Base-by-base conservation (phyloP, 768 basidiomycete species). In the Panaeolus cyanescens region DNA sequence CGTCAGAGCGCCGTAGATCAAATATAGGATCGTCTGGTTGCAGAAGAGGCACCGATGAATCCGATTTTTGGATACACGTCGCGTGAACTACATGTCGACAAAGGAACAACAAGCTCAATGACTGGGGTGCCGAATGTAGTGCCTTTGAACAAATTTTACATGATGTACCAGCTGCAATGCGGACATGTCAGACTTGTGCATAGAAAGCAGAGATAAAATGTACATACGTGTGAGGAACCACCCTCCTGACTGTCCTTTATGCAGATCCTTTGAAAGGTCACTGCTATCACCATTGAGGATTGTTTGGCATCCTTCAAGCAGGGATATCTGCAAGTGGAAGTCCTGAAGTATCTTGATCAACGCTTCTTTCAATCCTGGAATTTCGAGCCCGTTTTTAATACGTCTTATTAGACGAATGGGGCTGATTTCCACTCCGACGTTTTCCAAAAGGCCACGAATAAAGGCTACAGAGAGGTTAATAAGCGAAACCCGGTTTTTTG, bases 341-440 rank as follows among this genome's bases (percentile, higher is more conserved):
- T 97, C 96, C 64, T 96, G 95, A 55, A 99, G 76, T 58, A 99
- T 98, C 83, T 97, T 99, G 78, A 99, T 93, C 32, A 99, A 76
- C 4, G 96, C 95, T 55, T 90, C 88, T 71, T 97, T 96, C 61
- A 99, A 81, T 1, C 96, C 96, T 0, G 95, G 95, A 50, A 99
- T 98, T 74, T 99, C 95, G 3, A 99, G 81, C 2, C 97, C 96
- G 66, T 99, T 95, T 77, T 92, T 91, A 75, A 99, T 98, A 9
- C 96, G 87, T 2, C 95, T 87, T 54, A 99, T 96, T 57, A 99
- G 82, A 1, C 95, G 87, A 59, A 99, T 90, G 3, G 97, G 96
- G 69, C 96, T 91, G 67, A 99, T 97, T 67, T 98, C 95, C 1
- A 95, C 89, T 22, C 96, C 96, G 50, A 98, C 93, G 64, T 97